Conservation (phyloP, 129 eudicot species). For the Glebionis coronaria region DNA sequence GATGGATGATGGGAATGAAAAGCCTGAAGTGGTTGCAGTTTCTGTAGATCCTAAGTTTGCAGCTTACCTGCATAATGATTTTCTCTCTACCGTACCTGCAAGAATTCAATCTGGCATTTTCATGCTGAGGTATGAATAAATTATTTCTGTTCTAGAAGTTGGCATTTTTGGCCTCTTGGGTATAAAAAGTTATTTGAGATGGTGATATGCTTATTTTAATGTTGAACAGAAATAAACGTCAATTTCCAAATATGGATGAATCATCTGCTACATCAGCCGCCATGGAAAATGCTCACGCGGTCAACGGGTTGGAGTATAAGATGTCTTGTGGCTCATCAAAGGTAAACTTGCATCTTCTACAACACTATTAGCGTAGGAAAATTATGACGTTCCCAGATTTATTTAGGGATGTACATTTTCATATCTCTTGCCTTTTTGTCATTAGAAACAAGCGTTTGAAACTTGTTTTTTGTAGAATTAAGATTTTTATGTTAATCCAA, state of each 20-base stretch:
- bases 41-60: conserved; percentile 87
- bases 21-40: conserved; percentile 83
- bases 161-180: too few species aligned
- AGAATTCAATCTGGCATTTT: conserved; percentile 57
- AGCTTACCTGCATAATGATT: conserved; percentile 66
- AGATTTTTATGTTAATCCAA: background rate
- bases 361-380: background rate
- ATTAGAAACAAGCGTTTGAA: background rate
- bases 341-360: conserved; percentile 35
- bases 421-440: background rate
- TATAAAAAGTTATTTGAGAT: background rate
- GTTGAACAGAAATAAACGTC: conserved; percentile 60
- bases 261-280: conserved; percentile 43
- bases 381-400: background rate
- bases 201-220: conserved; percentile 1
- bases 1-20: conserved; percentile 84
- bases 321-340: conserved; percentile 75
- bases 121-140: conserved; percentile 57
- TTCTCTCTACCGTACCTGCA: conserved; percentile 49
- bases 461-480: background rate
- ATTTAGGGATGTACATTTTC: background rate
- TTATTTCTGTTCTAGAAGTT: too few species aligned
- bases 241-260: conserved; percentile 52
- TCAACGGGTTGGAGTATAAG: conserved; percentile 91
- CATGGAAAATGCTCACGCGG: conserved; percentile 52